Evolutionary conservation across 225 moss, liverwort and hornwort genomes (phyloP).

Genomic region (Bryoerythrophyllum caledonicum): DNA sequence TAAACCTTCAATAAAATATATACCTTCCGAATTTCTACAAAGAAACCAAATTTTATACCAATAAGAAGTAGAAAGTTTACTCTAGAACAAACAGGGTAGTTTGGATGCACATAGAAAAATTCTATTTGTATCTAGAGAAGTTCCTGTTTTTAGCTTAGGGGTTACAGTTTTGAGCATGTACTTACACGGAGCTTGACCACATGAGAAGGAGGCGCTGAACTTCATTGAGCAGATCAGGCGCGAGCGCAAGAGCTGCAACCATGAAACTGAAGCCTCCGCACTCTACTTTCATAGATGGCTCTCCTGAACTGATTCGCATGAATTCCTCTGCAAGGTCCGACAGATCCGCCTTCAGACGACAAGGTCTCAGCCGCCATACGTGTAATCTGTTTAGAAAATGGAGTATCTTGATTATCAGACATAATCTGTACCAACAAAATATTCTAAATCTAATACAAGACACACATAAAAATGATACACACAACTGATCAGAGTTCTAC

Average conservation of each 20-base stretch:
- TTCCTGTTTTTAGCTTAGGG: too few species aligned
- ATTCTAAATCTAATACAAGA: neutral
- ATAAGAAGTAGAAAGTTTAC: too few species aligned
- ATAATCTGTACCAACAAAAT: neutral
- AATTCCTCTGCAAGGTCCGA: slow-evolving; percentile 57
- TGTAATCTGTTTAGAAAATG: slow-evolving; percentile 49
- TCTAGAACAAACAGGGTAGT: too few species aligned
- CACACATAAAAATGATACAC: neutral
- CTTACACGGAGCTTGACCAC: slow-evolving; percentile 78
- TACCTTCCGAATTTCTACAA: too few species aligned
- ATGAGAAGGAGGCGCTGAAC: slow-evolving; percentile 59
- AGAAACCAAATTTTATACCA: too few species aligned
- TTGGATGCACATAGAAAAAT: too few species aligned
- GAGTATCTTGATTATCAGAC: neutral
- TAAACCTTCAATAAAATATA: too few species aligned
- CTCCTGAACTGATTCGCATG: slow-evolving; percentile 40
- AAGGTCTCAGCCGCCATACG: slow-evolving; percentile 68
- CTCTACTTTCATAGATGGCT: slow-evolving; percentile 38
- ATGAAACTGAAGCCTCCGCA: slow-evolving; percentile 42
- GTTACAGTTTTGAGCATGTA: slow-evolving; percentile 23
- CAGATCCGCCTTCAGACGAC: slow-evolving; percentile 60
- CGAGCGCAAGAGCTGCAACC: slow-evolving; percentile 60
- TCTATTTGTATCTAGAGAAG: too few species aligned
- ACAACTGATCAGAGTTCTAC: too few species aligned
- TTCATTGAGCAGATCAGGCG: slow-evolving; percentile 69